A percentile compares a stretch with the other conserved stretches of the same genome.
Evolutionary conservation across 495 filamentous ascomycete genomes (phyloP).

Genomic region (Podospora sp.): DNA sequence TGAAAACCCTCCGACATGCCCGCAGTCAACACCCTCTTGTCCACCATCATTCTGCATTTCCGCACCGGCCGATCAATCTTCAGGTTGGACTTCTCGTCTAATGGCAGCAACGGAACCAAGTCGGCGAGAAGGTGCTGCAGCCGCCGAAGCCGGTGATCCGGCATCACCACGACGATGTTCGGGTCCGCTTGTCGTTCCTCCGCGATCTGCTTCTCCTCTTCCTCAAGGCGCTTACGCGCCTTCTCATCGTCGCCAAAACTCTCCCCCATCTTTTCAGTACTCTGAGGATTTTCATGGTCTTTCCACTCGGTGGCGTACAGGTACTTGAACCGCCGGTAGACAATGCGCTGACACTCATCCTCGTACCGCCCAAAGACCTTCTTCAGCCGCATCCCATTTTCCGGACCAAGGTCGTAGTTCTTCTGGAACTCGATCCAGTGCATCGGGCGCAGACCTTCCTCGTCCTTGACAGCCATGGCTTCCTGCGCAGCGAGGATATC

Average conservation of each 20-base stretch:
- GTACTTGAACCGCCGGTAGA: conserved; percentile 19
- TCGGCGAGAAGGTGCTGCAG: conserved; percentile 17
- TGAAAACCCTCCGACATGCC: background rate
- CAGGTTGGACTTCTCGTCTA: conserved; percentile 14
- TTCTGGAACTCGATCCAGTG: conserved; percentile 12
- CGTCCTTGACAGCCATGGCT: conserved; percentile 8
- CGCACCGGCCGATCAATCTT: conserved; percentile 18
- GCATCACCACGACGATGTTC: conserved; percentile 8
- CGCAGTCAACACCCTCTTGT: conserved; percentile 2
- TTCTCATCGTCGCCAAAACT: too few relatives aligned
- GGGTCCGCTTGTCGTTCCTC: conserved; percentile 1
- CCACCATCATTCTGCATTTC: conserved; percentile 16
- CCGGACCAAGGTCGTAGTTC: background rate
- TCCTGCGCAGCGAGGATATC: conserved; percentile 13
- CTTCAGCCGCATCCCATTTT: background rate
- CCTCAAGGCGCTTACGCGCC: too few relatives aligned
- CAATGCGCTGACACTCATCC: conserved; percentile 9
- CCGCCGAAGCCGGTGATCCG: conserved; percentile 17
- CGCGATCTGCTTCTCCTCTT: conserved; percentile 5
- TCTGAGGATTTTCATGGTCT: background rate
- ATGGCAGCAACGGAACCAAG: conserved; percentile 15
- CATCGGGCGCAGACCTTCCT: conserved; percentile 12
- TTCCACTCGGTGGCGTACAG: conserved; percentile 12
- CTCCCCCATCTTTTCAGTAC: background rate
- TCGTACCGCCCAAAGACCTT: background rate